These are phyloP conservation scores for Hypoxylon perforatum DNA, from an alignment of 495 filamentous ascomycete species.

Conservation along the genomic window DNA sequence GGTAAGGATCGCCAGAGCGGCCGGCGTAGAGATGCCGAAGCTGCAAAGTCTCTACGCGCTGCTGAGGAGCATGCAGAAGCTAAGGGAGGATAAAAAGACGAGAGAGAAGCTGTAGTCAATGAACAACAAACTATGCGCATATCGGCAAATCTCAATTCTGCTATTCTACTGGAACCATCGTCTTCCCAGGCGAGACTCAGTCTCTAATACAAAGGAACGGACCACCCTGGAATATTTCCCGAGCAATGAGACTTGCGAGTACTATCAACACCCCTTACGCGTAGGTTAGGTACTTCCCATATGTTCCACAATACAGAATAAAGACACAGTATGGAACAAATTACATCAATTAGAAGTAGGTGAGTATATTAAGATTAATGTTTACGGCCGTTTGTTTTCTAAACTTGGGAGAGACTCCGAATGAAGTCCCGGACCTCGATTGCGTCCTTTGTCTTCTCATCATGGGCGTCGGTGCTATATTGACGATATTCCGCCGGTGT, in stretches of 20 bases:
- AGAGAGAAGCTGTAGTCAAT: constrained; percentile 45
- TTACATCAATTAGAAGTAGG: too few species aligned
- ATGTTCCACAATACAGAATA: too few species aligned
- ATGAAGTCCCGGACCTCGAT: constrained; percentile 27
- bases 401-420: neutral
- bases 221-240: too few species aligned
- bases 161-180: too few species aligned
- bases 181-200: too few species aligned
- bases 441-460: constrained; percentile 46
- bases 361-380: too few species aligned
- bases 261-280: too few species aligned
- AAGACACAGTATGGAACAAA: too few species aligned
- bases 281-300: too few species aligned
- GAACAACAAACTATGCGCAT: neutral
- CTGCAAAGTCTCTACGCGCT: constrained; percentile 65
- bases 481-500: constrained; percentile 20
- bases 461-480: constrained; percentile 38
- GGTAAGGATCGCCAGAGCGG: constrained; percentile 61
- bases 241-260: too few species aligned
- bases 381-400: neutral
- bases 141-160: too few species aligned
- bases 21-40: constrained; percentile 63
- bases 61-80: constrained; percentile 58
- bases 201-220: too few species aligned
- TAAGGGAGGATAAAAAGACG: constrained; percentile 48